Conservation (phyloP, 805 yeast genomes). For the Kazachstania bromeliacearum region DNA sequence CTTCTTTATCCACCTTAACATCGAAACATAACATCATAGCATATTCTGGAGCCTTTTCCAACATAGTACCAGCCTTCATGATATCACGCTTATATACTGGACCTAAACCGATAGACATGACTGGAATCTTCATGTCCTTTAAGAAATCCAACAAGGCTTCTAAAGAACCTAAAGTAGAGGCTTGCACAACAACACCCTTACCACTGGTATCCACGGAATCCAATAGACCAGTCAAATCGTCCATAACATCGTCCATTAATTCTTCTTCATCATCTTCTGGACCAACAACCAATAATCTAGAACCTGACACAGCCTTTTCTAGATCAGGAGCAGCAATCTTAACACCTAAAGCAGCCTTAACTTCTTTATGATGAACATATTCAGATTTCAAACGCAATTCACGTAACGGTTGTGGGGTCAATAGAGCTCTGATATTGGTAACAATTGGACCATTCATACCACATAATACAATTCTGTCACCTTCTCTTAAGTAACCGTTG, state of each 20-base stretch:
- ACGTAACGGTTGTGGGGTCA: constrained; percentile 96
- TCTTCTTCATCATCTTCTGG: constrained; percentile 98
- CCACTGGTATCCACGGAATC: constrained; percentile 94
- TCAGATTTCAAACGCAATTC: constrained; percentile 96
- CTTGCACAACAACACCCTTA: constrained; percentile 96
- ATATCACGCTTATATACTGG: constrained; percentile 98
- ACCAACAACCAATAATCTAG: constrained; percentile 87
- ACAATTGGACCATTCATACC: constrained; percentile 98
- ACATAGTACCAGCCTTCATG: constrained; percentile 94
- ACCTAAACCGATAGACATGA: constrained; percentile 95
- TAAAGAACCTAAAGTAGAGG: constrained; percentile 94
- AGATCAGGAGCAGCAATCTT: constrained; percentile 96
- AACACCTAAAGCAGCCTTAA: constrained; percentile 97
- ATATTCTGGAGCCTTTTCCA: constrained; percentile 88
- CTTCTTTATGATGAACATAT: constrained; percentile 93
- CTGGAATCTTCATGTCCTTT: constrained; percentile 98
- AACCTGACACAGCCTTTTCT: constrained; percentile 98
- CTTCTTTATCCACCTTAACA: constrained; percentile 94
- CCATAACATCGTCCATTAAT: constrained; percentile 96
- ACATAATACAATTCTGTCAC: constrained; percentile 91
- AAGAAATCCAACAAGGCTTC: constrained; percentile 96
- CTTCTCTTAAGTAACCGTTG: constrained; percentile 92
- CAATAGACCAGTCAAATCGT: constrained; percentile 86
- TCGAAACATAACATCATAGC: constrained; percentile 99
- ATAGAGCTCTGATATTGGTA: constrained; percentile 86